These are phyloP conservation scores for Chaetomium strumarium DNA, from an alignment of 2,329 filamentous ascomycete species.

Conservation along the genomic window DNA sequence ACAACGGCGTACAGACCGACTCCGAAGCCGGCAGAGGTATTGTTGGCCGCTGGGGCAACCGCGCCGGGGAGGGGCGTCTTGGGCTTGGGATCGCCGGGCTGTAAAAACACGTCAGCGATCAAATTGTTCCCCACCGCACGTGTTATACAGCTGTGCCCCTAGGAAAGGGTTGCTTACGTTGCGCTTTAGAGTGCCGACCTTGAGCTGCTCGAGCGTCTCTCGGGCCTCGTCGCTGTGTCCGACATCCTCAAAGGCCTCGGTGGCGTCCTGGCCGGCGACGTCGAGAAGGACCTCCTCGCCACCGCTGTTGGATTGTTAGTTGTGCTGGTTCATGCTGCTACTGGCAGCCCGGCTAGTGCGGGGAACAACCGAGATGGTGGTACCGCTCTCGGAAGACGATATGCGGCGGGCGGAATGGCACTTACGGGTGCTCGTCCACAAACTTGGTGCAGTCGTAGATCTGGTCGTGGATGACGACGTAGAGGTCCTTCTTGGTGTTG, in stretches of 20 bases:
- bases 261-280: slow-evolving; percentile 90
- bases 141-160: neutral
- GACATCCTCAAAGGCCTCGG: slow-evolving; percentile 98
- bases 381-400: slow-evolving; percentile 5
- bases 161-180: slow-evolving; percentile 48
- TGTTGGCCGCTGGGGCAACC: slow-evolving; percentile 44
- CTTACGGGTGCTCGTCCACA: slow-evolving; percentile 91
- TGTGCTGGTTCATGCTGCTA: slow-evolving; percentile 25
- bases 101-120: slow-evolving; percentile 11
- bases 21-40: slow-evolving; percentile 54
- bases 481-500: slow-evolving; percentile 91
- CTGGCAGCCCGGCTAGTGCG: slow-evolving; percentile 12
- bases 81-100: slow-evolving; percentile 75
- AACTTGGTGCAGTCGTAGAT: slow-evolving; percentile 88
- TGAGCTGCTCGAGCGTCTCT: slow-evolving; percentile 76
- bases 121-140: neutral
- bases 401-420: slow-evolving; percentile 23
- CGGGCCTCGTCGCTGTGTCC: slow-evolving; percentile 98
- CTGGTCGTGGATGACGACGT: slow-evolving; percentile 89
- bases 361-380: slow-evolving; percentile 5
- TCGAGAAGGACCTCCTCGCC: slow-evolving; percentile 98
- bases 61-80: slow-evolving; percentile 49
- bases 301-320: slow-evolving; percentile 53
- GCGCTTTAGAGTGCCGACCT: slow-evolving; percentile 74
- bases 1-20: slow-evolving; percentile 77